phyloP scores from a whole-genome alignment of 371 early-diverging fungal species.

The Mycotypha africana region DNA sequence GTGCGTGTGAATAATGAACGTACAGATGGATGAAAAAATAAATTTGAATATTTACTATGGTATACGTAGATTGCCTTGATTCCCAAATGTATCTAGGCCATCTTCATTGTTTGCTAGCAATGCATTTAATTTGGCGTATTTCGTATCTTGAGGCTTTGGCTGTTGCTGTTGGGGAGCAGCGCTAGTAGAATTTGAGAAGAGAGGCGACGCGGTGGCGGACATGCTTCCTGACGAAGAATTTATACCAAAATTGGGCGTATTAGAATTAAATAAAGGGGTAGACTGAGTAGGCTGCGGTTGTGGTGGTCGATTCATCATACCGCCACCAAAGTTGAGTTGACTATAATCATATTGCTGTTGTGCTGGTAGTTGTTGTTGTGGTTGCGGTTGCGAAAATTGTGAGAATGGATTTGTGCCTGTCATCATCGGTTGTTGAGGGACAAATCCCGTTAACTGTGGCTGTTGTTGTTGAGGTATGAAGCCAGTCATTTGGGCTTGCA shows the following conservation, averaged over 20 bases:
- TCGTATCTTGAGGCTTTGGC: conserved; percentile 7
- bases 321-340: conserved; percentile 2
- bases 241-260: not conserved
- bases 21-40: not conserved
- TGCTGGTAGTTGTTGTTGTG: conserved; percentile 7
- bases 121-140: conserved; percentile 19
- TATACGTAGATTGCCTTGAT: conserved; percentile 45
- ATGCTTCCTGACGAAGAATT: not conserved
- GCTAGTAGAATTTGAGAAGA: not conserved
- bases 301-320: not conserved
- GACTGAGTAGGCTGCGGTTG: too few relatives aligned
- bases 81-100: conserved; percentile 54
- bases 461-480: conserved; percentile 13
- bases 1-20: too few relatives aligned
- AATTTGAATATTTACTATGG: conserved; percentile 30
- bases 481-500: conserved; percentile 27
- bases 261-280: too few relatives aligned
- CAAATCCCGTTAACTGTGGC: conserved; percentile 12
- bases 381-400: too few relatives aligned
- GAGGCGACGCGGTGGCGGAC: not conserved
- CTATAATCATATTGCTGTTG: not conserved
- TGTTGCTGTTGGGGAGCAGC: not conserved
- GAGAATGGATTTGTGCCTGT: conserved; percentile 9
- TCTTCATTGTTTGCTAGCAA: conserved; percentile 25
- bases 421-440: conserved; percentile 12